Evolutionary conservation across 129 eudicot genomes (phyloP).

Genomic region (Smallanthus sonchifolius): DNA sequence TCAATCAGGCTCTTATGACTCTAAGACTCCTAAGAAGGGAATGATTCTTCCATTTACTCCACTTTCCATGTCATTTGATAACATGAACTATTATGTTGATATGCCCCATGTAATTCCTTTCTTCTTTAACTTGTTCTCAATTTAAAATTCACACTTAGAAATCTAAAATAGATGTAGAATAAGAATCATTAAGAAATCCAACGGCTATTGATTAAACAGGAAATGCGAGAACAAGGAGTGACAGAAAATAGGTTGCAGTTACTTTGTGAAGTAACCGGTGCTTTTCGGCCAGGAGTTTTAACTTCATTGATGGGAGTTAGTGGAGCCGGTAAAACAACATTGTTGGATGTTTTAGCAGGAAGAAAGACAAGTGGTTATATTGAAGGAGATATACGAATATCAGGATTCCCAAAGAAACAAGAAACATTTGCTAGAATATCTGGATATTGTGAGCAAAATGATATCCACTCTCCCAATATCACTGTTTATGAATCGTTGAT

Average conservation of each 20-base stretch:
- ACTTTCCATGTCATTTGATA: slow-evolving; percentile 42
- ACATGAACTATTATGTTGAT: slow-evolving; percentile 44
- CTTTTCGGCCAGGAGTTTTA: slow-evolving; percentile 87
- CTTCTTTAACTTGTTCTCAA: not conserved
- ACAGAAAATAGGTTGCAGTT: slow-evolving; percentile 63
- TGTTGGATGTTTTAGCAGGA: slow-evolving; percentile 92
- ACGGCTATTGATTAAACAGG: slow-evolving; percentile 38
- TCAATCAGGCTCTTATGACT: slow-evolving; percentile 3
- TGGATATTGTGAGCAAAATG: slow-evolving; percentile 96
- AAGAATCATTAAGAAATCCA: not conserved
- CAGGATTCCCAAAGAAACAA: slow-evolving; percentile 85
- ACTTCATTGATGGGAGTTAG: slow-evolving; percentile 97
- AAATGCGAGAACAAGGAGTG: slow-evolving; percentile 70
- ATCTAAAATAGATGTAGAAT: not conserved
- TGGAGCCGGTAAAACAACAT: slow-evolving; percentile 95
- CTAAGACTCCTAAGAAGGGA: slow-evolving; percentile 29
- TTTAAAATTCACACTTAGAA: not conserved
- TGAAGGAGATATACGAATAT: slow-evolving; percentile 83
- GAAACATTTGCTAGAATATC: slow-evolving; percentile 93
- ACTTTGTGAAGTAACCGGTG: slow-evolving; percentile 70
- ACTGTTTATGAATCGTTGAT: slow-evolving; percentile 76
- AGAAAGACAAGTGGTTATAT: slow-evolving; percentile 87
- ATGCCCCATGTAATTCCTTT: slow-evolving; percentile 41
- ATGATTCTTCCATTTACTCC: slow-evolving; percentile 47
- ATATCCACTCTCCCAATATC: slow-evolving; percentile 83